These are phyloP conservation scores for Thelonectria discophora DNA, from an alignment of 2,329 filamentous ascomycete genomes.

Conservation along the genomic window DNA sequence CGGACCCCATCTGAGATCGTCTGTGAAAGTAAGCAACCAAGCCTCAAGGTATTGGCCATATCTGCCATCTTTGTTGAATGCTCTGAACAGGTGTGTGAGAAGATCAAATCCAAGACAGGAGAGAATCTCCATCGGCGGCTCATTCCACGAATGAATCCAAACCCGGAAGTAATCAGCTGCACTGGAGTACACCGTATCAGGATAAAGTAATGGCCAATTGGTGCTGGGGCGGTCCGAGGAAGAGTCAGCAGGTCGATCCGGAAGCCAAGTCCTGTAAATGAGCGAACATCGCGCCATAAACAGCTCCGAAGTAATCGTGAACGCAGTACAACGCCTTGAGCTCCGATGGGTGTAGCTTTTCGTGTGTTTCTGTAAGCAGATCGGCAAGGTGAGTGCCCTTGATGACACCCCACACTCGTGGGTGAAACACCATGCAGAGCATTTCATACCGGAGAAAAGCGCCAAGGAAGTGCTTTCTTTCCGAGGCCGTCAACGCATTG, in stretches of 20 bases:
- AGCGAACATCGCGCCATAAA: not conserved
- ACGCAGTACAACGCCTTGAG: not conserved
- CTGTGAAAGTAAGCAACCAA: too few species aligned
- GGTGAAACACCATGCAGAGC: not conserved
- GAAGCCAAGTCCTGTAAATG: not conserved
- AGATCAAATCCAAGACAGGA: not conserved
- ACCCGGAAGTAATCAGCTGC: not conserved
- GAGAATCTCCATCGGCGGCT: not conserved
- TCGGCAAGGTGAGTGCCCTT: too few species aligned
- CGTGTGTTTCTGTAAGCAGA: too few species aligned
- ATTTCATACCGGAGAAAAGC: not conserved
- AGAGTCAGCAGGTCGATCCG: not conserved
- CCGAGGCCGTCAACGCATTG: not conserved
- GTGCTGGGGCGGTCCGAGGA: not conserved
- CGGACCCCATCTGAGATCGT: too few species aligned
- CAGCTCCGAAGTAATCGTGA: not conserved
- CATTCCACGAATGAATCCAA: not conserved
- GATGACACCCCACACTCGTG: not conserved
- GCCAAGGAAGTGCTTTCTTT: not conserved
- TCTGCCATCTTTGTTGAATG: too few species aligned
- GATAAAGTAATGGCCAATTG: not conserved
- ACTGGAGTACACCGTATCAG: not conserved
- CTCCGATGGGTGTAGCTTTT: not conserved
- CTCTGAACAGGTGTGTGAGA: too few species aligned
- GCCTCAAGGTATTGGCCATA: too few species aligned